Conservation (phyloP, 2,329 filamentous ascomycete species). For the Claviceps sp. region DNA sequence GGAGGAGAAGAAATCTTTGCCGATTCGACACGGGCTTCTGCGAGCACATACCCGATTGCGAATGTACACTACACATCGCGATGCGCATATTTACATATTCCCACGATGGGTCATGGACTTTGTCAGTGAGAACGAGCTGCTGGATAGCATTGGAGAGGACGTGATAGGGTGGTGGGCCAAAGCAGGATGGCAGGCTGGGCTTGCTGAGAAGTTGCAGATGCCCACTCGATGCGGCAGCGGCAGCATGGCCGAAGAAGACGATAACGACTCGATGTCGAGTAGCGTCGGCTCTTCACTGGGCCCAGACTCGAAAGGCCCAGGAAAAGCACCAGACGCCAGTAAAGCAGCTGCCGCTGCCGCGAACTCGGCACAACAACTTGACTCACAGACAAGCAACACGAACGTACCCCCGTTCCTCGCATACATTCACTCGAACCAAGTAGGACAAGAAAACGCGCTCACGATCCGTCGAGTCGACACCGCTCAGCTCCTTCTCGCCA, state of each 20-base stretch:
- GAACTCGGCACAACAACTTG: neutral
- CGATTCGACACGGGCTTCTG: conserved; percentile 64
- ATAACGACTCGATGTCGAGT: conserved; percentile 20
- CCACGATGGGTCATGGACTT: conserved; percentile 85
- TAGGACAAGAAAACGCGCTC: conserved; percentile 31
- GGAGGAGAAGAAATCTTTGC: conserved; percentile 59
- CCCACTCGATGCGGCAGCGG: conserved; percentile 40
- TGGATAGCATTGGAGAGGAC: conserved; percentile 85
- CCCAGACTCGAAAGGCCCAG: conserved; percentile 10
- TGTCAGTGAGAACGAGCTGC: conserved; percentile 60
- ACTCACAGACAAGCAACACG: conserved; percentile 5
- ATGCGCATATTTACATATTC: conserved; percentile 91
- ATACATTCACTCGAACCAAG: conserved; percentile 57
- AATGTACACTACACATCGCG: conserved; percentile 72
- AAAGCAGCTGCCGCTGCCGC: neutral
- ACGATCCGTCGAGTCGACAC: conserved; percentile 84
- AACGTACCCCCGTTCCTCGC: conserved; percentile 61
- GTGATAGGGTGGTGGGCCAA: conserved; percentile 94
- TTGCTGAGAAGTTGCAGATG: conserved; percentile 66
- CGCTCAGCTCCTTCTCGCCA: conserved; percentile 62
- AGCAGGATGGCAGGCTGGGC: conserved; percentile 73
- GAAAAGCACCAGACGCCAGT: neutral
- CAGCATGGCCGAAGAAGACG: conserved; percentile 21
- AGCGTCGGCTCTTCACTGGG: conserved; percentile 16
- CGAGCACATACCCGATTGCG: conserved; percentile 61